A percentile compares a stretch with the other conserved stretches of the same genome.
Conservation (phyloP, 2,329 filamentous ascomycete genomes). For the Penicillium carneum region DNA sequence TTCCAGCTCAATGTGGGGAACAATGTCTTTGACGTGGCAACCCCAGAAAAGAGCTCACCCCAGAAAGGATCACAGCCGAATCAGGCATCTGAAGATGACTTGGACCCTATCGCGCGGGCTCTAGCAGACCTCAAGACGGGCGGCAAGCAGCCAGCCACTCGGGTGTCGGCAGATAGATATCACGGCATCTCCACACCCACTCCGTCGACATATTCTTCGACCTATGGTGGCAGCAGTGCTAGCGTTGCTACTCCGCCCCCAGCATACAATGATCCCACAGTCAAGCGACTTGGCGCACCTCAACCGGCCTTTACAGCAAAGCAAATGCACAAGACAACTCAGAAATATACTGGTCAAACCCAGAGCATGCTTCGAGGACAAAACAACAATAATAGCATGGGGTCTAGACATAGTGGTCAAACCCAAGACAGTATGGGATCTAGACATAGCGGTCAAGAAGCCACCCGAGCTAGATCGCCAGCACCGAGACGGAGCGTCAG, state of each 20-base stretch:
- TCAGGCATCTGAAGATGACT: conserved; percentile 64
- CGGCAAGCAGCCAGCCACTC: conserved; percentile 76
- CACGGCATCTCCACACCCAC: conserved; percentile 89
- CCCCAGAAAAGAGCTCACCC: conserved; percentile 69
- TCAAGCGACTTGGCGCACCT: conserved; percentile 83
- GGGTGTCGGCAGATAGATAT: conserved; percentile 95
- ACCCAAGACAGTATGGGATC: conserved; percentile 44
- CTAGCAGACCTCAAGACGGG: conserved; percentile 91
- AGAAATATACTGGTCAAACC: conserved; percentile 84
- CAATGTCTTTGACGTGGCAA: conserved; percentile 92
- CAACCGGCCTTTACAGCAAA: conserved; percentile 90
- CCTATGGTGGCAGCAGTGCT: conserved; percentile 41
- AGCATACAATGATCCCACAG: conserved; percentile 76
- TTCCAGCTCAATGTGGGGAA: conserved; percentile 93
- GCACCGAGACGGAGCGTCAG: conserved; percentile 64
- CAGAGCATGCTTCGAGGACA: conserved; percentile 72
- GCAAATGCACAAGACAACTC: conserved; percentile 93
- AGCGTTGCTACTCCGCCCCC: conserved; percentile 79
- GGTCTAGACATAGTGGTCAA: conserved; percentile 62
- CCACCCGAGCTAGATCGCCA: conserved; percentile 67
- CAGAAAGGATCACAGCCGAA: conserved; percentile 48
- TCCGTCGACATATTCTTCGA: conserved; percentile 55
- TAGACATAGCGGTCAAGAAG: conserved; percentile 63
- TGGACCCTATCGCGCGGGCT: conserved; percentile 89
- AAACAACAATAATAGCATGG: conserved; percentile 41